Evolutionary conservation across 148 eudicot species (phyloP).

Genomic region (Camellia sinensis): DNA sequence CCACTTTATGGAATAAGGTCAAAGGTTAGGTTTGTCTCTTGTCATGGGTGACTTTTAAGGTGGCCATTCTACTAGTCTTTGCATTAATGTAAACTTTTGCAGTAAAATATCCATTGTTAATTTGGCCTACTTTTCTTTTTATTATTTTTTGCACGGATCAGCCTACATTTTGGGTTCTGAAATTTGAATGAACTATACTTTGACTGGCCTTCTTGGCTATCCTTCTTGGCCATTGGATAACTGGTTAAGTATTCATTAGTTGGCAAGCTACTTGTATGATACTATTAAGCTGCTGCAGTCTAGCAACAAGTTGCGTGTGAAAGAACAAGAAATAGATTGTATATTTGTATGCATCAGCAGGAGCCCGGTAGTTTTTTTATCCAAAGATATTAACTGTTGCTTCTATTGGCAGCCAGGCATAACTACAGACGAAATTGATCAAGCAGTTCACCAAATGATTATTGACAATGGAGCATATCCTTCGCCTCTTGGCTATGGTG

Average conservation of each 20-base stretch:
- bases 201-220: background rate
- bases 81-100: background rate
- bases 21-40: background rate
- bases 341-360: background rate
- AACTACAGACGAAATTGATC: conserved; percentile 90
- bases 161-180: background rate
- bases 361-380: background rate
- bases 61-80: background rate
- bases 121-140: background rate
- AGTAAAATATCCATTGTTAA: background rate
- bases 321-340: conserved; percentile 4
- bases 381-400: conserved; percentile 5
- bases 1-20: background rate
- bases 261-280: background rate
- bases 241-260: background rate
- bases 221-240: background rate
- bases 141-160: background rate
- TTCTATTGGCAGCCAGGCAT: conserved; percentile 88
- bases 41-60: background rate
- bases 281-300: background rate
- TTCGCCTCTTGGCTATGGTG: conserved; percentile 98
- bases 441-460: conserved; percentile 98
- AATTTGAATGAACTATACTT: background rate
- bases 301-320: background rate
- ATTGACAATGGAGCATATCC: conserved; percentile 97